Evolutionary conservation across 148 eudicot genomes (phyloP), one percentile per base, ranked within the genome.

Genomic region (Nyssa sinensis): DNA sequence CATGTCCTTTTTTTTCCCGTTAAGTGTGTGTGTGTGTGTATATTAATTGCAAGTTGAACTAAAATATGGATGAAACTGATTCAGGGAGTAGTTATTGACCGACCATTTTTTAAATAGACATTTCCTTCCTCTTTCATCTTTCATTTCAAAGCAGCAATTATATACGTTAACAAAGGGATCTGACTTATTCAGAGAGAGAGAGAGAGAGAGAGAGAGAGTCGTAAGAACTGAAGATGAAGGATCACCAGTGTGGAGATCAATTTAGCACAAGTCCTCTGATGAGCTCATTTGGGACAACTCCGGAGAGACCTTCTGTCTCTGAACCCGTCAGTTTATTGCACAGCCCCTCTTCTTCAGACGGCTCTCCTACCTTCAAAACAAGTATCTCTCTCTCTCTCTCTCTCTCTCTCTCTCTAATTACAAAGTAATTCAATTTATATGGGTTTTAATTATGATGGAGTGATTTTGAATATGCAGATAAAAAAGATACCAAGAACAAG

Each of bases 401-500:
- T 11, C 66, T 59, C 24, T 9, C 7, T 37, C 14, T 67, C 44
- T 39, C 44, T 11, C 11, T 30, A 35, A 2, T 67, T 16, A 37
- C 29, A 23, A 34, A 7, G 12, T 25, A 16, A 24, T 13, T 21
- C 23, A 21, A n/a, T 35, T 35, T 23, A 24, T 0, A 21, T 23
- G 63, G 57, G 31, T 13, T 23, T 24, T 55, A 29, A 7, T 7
- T 19, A 58, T 24, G n/a, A n/a, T n/a, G n/a, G n/a, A n/a, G n/a
- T n/a, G n/a, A n/a, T 5, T 16, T 12, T 34, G 27, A 41, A 72
- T 61, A 23, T 79, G 69, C 80, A 73, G 86, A 41, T 57, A 71
- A 67, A 35, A 70, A 76, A 57, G 70, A 60, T 37, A 28, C 59
- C 27, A 80, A 70, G 67, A 77, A 73, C 68, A 76, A 69, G 68